Evolutionary conservation across 1,139 yeast species (phyloP), one percentile per base, ranked within the genome.

Genomic region (Saccharomyces hybrid): DNA sequence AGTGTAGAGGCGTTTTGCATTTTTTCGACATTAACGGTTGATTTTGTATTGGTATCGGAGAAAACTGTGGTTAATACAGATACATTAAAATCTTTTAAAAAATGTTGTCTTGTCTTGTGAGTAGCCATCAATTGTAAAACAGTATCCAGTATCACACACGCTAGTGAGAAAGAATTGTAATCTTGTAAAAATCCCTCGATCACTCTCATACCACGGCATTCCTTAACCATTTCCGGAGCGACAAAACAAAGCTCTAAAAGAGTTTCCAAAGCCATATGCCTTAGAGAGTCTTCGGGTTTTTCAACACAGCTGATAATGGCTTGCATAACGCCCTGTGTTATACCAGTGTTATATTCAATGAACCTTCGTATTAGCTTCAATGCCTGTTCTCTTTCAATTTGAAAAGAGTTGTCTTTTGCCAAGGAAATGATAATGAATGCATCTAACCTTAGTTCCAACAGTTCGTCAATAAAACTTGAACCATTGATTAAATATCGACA

Each of bases 381-480:
- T 0, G 96, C 96, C 64, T 91, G 91, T 49, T 84, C 83, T 59
- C 93, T 79, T 64, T 91, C 97, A 3, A 81, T 70, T 29, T 81
- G 75, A 48, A 75, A 71, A 14, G 79, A 71, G 32, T 75, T 69
- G 27, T 80, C 78, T 54, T 83, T 82, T 0, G 88, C 78, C 52
- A 93, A 72, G 0, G 95, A 78, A 19, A 83, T 75, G 4, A 88
- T 80, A 9, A 90, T 70, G 61, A 84, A 80, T 4, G 81, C 77
- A 57, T 88, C 87, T 9, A 88, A 66, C 56, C 82, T 79, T 51
- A 81, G 64, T 7, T 77, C 72, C 31, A 78, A 75, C 47, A 83
- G 74, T 47, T 78, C 64, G 9, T 78, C 73, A 11, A 78, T 65
- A 2, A 89, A 79, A 12, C 79, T 80, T 34, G 74, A 68, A 59